Base-by-base conservation (phyloP, 331 rosid genomes). In the Prunus yedoensis region DNA sequence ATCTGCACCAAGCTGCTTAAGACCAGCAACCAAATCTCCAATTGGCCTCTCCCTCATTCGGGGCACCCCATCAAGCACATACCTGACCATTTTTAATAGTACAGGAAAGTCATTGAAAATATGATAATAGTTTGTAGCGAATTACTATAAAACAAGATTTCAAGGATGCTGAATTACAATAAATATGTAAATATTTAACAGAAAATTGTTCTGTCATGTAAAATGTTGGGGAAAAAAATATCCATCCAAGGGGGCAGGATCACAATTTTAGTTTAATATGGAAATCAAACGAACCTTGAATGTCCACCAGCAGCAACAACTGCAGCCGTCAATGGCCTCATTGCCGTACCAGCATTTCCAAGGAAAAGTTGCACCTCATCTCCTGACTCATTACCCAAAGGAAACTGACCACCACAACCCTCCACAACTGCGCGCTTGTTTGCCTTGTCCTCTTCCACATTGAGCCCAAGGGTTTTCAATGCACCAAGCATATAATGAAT, bases 261-360 rank as follows among this genome's bases (percentile, higher is more conserved):
- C 35, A 66, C 45, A 65, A 58, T 45, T 74, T 18, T 35, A 35
- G 60, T 30, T 38, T 43, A 57, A 50, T 54, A 67, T 50, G 66
- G 57, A 76, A 78, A 49, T 54, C 6, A 67, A 17, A 71, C 70
- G 66, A 20, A 95, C 99, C 98, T 92, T 77, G 92, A 64, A 69
- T 91, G 85, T 79, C 99, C 99, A 76, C 99, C 99, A 4, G 99
- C 99, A 45, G 89, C 98, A 52, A 87, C 83, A 79, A 95, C 87
- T 66, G 96, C 99, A 13, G 99, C 99, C 3, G 99, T 91, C 88
- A 95, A 82, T n/a, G 98, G 98, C 60, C 99, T 96, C 98, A 95
- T 95, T 59, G 99, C 99, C 25, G 99, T 95, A 82, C 99, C 99
- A 25, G 99, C 99, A 85, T 95, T 95, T 77, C 99, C 99, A 76